Percentiles rank a stretch among this genome's conserved stretches.
phyloP scores from a whole-genome alignment of 768 basidiomycete species.

The Pleurotus sapidus region DNA sequence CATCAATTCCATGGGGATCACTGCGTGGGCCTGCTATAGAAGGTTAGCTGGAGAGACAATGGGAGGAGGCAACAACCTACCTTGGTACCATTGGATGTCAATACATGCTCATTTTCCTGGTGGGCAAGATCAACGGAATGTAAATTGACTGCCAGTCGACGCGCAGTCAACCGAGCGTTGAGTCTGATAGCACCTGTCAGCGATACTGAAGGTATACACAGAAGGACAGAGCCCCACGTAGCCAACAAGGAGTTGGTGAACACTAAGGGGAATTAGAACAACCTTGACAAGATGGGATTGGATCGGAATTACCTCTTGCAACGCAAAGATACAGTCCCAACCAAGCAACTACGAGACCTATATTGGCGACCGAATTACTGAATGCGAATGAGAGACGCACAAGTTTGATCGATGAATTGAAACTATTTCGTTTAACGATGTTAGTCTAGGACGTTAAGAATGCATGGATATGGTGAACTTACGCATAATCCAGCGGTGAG shows the following conservation, averaged over 20 bases:
- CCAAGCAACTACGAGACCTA: background rate
- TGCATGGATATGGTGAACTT: background rate
- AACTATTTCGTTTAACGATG: background rate
- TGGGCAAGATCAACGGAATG: background rate
- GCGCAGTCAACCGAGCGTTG: background rate
- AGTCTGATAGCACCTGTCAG: background rate
- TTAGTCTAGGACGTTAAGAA: background rate
- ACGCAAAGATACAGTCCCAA: background rate
- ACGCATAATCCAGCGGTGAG: background rate
- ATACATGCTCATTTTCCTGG: background rate
- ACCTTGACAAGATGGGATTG: background rate
- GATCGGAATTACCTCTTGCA: background rate
- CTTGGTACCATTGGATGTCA: too few relatives aligned
- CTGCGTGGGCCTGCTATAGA: too few relatives aligned
- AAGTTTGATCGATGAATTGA: background rate
- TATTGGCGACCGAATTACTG: background rate
- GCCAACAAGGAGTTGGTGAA: background rate
- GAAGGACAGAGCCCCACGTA: background rate
- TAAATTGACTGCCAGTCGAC: background rate
- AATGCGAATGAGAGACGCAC: background rate
- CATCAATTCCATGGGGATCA: too few relatives aligned
- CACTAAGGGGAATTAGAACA: background rate
- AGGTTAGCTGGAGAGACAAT: too few relatives aligned
- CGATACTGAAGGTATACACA: background rate
- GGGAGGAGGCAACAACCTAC: too few relatives aligned